phyloP scores from a whole-genome alignment of 2,329 filamentous ascomycete genomes.

The Colletotrichum simmondsii region DNA sequence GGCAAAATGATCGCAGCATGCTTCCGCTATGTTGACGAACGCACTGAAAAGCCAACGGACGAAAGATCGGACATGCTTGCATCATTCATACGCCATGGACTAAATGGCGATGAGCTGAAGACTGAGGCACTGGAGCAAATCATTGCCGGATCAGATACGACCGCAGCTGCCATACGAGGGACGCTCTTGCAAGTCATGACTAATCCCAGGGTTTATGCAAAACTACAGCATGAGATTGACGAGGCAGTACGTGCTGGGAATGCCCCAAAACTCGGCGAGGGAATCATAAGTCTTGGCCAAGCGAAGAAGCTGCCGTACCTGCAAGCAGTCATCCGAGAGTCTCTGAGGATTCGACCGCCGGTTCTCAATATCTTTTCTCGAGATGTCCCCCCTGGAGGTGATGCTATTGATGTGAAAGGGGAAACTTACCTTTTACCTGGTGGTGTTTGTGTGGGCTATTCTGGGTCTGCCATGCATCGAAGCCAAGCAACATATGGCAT shows the following conservation, averaged over 20 bases:
- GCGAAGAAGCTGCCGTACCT: constrained; percentile 49
- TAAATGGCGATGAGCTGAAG: constrained; percentile 40
- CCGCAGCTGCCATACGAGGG: constrained; percentile 59
- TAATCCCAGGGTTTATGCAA: constrained; percentile 52
- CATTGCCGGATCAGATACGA: constrained; percentile 66
- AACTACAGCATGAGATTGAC: constrained; percentile 57
- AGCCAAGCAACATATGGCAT: constrained; percentile 65
- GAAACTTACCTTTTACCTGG: constrained; percentile 54
- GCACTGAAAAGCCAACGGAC: constrained; percentile 36
- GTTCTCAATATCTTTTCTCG: constrained; percentile 39
- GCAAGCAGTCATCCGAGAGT: constrained; percentile 50
- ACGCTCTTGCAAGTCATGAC: constrained; percentile 59
- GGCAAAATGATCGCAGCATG: constrained; percentile 46
- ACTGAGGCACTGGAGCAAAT: constrained; percentile 45
- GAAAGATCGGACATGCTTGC: constrained; percentile 43
- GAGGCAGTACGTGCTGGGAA: constrained; percentile 32
- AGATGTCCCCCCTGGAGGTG: constrained; percentile 38
- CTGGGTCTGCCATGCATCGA: constrained; percentile 70
- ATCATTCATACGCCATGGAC: constrained; percentile 42
- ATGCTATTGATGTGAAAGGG: constrained; percentile 29
- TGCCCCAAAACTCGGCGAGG: constrained; percentile 38
- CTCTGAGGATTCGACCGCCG: constrained; percentile 42
- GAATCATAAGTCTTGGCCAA: constrained; percentile 38
- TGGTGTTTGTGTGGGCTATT: constrained; percentile 69
- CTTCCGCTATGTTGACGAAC: constrained; percentile 42